Base-by-base conservation (phyloP, 179 eudicot genomes). In the Spergularia azorica region DNA sequence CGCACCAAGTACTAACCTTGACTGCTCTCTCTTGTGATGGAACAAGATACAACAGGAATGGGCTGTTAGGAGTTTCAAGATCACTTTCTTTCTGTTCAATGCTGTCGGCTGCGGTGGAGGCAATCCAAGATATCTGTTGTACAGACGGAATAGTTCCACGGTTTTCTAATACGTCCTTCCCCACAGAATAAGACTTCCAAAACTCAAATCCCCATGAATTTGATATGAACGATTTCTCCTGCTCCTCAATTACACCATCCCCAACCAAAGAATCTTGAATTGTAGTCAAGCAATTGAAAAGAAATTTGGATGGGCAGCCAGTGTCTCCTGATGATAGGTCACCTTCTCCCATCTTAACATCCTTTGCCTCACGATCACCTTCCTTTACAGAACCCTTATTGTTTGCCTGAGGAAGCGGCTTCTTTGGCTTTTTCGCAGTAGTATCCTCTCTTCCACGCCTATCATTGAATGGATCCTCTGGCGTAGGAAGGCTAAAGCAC, bases 401-500 rank as follows among this genome's bases (percentile, higher is more conserved):
- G 51, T 74, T 84, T 51, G 26, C 62, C 62, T 77, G 85, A 60
- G 81, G 67, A 46, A 63, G 67, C 46, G 9, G 69, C 52, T 83
- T 84, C 77, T 88, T 90, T n/a, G 13, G 56, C 62, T 84, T 76
- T 73, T 85, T 85, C 20, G 15, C 64, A 32, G 72, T 51, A 51
- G 52, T 36, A 68, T 82, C 90, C 18, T 56, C 15, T 61, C 79
- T 89, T 39, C 83, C 89, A 39, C 80, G 74, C 54, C 84, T 84
- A 38, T 93, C 97, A 82, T 95, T 95, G 78, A 81, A 91, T 39
- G 97, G 99, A 73, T 95, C 92, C 80, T 93, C 95, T 0, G 77
- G 86, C 11, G 92, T 86, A 43, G 99, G 97, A 74, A 95, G 95
- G 83, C 94, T 93, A 85, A 79, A 95, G 77, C 99, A 95, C 99